Conservation (phyloP, 768 basidiomycete genomes). For the Phylloporus arenicola region DNA sequence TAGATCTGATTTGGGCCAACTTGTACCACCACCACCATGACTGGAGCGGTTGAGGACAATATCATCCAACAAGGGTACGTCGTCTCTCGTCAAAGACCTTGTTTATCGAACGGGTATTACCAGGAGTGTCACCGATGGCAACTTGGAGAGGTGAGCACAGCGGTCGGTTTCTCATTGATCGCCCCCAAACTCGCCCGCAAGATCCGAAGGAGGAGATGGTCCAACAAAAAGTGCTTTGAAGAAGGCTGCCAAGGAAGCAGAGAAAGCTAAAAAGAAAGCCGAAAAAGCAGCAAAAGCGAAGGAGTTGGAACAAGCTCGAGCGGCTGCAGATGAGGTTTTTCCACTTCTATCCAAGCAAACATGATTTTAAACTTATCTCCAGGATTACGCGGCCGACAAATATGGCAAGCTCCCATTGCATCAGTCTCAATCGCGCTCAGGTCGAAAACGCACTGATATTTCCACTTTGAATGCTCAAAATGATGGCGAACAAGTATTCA, state of each 20-base stretch:
- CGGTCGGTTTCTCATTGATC: background rate
- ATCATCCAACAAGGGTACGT: slow-evolving; percentile 5
- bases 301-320: slow-evolving; percentile 67
- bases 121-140: slow-evolving; percentile 10
- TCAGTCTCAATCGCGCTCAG: slow-evolving; percentile 78
- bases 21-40: slow-evolving; percentile 13
- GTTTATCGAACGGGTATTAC: background rate
- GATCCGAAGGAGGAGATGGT: slow-evolving; percentile 34
- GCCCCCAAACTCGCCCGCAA: slow-evolving; percentile 6
- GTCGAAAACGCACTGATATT: slow-evolving; percentile 59
- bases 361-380: slow-evolving; percentile 5
- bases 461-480: slow-evolving; percentile 52
- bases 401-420: slow-evolving; percentile 89
- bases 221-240: slow-evolving; percentile 88
- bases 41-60: background rate
- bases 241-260: slow-evolving; percentile 84
- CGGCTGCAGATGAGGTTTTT: slow-evolving; percentile 51
- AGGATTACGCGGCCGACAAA: slow-evolving; percentile 75
- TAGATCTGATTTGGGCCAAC: slow-evolving; percentile 13
- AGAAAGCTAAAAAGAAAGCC: slow-evolving; percentile 85
- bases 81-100: background rate
- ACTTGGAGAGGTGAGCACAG: slow-evolving; percentile 9
- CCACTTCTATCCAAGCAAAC: slow-evolving; percentile 31
- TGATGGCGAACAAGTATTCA: slow-evolving; percentile 69
- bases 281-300: slow-evolving; percentile 79